Evolutionary conservation across 306 rosid genomes (phyloP), one percentile per base, ranked within the genome.

Genomic region (Vigna angularis): DNA sequence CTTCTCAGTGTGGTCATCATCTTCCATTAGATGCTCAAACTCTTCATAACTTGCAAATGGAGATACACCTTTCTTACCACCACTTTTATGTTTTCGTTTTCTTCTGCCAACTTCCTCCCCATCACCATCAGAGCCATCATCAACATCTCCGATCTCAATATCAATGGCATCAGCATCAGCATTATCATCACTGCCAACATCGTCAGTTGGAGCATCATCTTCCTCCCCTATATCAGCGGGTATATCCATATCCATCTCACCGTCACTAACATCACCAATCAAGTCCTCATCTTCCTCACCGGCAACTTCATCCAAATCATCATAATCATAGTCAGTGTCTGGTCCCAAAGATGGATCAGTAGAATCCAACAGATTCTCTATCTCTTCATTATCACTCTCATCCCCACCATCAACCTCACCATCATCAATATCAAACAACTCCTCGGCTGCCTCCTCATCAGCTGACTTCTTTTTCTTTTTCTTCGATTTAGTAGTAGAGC

Each of bases 321-420:
- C 96, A 26, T 91, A 91, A 74, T 91, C 96, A 71, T 87, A 90
- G 62, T 83, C 96, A n/a, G 87, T 86, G 6, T 82, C 93, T 38
- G 88, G 84, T 20, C 84, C 90, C 38, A 85, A 11, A 17, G 93
- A 70, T 11, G 67, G 80, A 50, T 87, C 63, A 32, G 93, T 81
- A 59, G 97, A 82, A 63, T 93, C 98, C 88, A 95, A 82, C 82
- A 95, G 36, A 79, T 87, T 70, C 69, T 93, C 96, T 64, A 93
- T 91, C 86, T 96, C 99, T 81, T 93, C 98, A 1, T 91, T 90
- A 47, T 93, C 98, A 51, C 98, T 96, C 59, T 96, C 98, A 59
- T 90, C 93, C 13, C 76, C 91, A 10, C 90, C 91, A 36, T 83
- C 91, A 80, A 87, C 32, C 2, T 72, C 89, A 34, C 63, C 89